Evolutionary conservation across 148 eudicot genomes (phyloP).

Genomic region (Silene uniflora): DNA sequence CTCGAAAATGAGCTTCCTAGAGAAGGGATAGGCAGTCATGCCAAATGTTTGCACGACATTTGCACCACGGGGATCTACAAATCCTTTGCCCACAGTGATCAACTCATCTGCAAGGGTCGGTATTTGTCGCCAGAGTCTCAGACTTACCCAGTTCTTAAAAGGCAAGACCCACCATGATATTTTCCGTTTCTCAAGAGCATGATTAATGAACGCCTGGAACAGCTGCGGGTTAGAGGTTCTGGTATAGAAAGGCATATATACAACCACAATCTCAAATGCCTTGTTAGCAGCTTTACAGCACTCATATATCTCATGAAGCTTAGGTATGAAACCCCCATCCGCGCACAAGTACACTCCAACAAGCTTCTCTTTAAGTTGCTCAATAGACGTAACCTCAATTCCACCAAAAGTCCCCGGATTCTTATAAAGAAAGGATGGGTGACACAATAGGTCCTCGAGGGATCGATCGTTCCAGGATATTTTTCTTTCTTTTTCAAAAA

Average conservation of each 20-base stretch:
- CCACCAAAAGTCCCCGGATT: not conserved
- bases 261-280: not conserved
- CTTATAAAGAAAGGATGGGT: not conserved
- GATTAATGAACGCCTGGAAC: slow-evolving; percentile 3
- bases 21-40: slow-evolving; percentile 8
- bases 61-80: slow-evolving; percentile 4
- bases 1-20: not conserved
- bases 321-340: not conserved
- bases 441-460: not conserved
- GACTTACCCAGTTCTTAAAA: not conserved
- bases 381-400: not conserved
- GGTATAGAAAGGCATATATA: not conserved
- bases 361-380: not conserved
- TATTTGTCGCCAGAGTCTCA: not conserved
- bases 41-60: not conserved
- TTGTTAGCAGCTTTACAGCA: not conserved
- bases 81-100: not conserved
- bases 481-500: not conserved
- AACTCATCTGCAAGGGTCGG: not conserved
- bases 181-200: not conserved
- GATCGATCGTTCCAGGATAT: not conserved
- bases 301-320: not conserved
- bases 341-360: slow-evolving; percentile 12
- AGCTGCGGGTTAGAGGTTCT: not conserved
- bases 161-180: slow-evolving; percentile 1